A percentile compares a stretch with the other conserved stretches of the same genome.
Evolutionary conservation across 139 green algal genomes (phyloP).

Genomic region (Picochlorum sp.): DNA sequence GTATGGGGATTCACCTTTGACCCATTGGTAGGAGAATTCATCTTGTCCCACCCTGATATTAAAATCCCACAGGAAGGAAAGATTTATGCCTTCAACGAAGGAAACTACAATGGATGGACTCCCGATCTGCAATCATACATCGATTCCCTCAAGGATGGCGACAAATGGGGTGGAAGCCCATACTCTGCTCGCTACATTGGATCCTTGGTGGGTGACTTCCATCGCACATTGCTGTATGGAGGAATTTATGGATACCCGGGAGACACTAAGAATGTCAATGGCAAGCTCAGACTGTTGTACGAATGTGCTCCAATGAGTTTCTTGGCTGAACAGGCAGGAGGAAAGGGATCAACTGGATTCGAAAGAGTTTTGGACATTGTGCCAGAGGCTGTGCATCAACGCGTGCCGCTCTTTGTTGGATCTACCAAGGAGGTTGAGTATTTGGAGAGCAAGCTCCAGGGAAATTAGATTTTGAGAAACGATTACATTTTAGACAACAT

Average conservation of each 20-base stretch:
- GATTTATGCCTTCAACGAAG: conserved; percentile 99
- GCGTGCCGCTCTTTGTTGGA: conserved; percentile 75
- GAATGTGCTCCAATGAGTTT: conserved; percentile 93
- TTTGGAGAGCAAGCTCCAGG: conserved; percentile 71
- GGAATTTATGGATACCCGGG: conserved; percentile 96
- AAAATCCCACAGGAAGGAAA: conserved; percentile 78
- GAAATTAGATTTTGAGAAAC: not conserved
- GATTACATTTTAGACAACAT: no score
- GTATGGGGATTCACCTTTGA: conserved; percentile 95
- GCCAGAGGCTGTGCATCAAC: conserved; percentile 60
- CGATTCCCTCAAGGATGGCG: conserved; percentile 64
- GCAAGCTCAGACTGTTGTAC: conserved; percentile 97
- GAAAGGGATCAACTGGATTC: conserved; percentile 43
- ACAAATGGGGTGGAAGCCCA: conserved; percentile 77
- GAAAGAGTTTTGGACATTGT: conserved; percentile 51
- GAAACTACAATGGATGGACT: conserved; percentile 85
- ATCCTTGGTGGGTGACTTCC: conserved; percentile 93
- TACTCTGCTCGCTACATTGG: conserved; percentile 95
- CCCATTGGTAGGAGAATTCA: conserved; percentile 76
- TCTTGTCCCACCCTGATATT: conserved; percentile 76
- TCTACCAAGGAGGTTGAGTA: conserved; percentile 88
- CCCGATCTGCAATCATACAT: conserved; percentile 66
- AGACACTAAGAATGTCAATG: conserved; percentile 86
- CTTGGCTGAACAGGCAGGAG: conserved; percentile 75
- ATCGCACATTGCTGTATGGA: conserved; percentile 92